Evolutionary conservation across 176 grass and related monocot genomes (phyloP), one percentile per base, ranked within the genome.

Genomic region (Oryza australiensis): DNA sequence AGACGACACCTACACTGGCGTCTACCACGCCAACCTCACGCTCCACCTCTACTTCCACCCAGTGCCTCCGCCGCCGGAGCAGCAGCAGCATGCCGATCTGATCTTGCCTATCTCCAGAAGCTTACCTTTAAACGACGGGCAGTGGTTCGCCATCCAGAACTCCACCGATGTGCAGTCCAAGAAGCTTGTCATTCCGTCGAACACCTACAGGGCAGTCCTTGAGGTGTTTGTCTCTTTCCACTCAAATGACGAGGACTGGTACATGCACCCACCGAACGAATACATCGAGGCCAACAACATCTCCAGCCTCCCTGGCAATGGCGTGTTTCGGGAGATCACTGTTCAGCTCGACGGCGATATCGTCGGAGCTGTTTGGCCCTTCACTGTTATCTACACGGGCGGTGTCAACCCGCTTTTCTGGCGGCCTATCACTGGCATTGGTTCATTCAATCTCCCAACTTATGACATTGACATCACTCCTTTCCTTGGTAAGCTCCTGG

Each of bases 211-310:
- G 35, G 92, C 89, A 27, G 84, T 94, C n/a, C 75, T 94, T 12
- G 89, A 91, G 72, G 87, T 94, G 11, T 91, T 89, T 23, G 87
- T 91, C 14, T 94, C 92, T 23, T 88, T 81, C 80, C 92, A 94
- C 63, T 78, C 73, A 64, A 15, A 70, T 1, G 89, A 91, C 13
- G 92, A 94, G 84, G 78, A 53, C 73, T 94, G 86, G 92, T 94
- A 89, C 33, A 78, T 76, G 3, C 85, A 94, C 78, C 84, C 92
- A 9, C 87, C 87, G 4, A 79, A 88, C 24, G 62, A 87, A 59
- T 90, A 84, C 64, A 83, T 87, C 18, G 69, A 77, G 33, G 40
- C 83, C 1, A 91, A 94, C 59, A 74, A 88, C 66, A 7, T 87
- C 45, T 73, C 85, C 15, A 29, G 0, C 37, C 3, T 69, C 9